Evolutionary conservation across 208 protist species (phyloP).

Genomic region (Trypanosoma congolense): DNA sequence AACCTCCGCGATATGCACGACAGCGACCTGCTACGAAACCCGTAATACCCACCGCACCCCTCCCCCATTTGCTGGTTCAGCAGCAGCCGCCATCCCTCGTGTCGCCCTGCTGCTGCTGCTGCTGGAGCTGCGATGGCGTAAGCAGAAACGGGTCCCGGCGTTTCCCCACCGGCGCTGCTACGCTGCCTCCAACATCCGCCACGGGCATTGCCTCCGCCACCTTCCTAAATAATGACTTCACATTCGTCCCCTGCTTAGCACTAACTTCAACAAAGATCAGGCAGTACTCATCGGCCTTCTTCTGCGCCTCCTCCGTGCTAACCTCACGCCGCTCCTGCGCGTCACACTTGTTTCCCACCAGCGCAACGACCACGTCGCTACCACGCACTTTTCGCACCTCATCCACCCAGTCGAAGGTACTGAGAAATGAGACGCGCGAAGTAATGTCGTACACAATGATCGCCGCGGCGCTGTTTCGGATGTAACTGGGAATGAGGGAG

Average conservation of each 20-base stretch:
- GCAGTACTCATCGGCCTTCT: constrained; percentile 87
- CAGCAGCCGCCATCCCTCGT: constrained; percentile 4
- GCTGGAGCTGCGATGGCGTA: constrained; percentile 23
- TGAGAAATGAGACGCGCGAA: constrained; percentile 90
- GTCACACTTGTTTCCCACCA: constrained; percentile 98
- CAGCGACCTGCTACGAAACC: too few relatives aligned
- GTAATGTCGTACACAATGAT: constrained; percentile 98
- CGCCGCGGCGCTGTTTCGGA: constrained; percentile 95
- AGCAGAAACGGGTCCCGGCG: constrained; percentile 38
- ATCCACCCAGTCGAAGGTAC: constrained; percentile 95
- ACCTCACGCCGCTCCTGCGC: constrained; percentile 53
- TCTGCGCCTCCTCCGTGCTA: constrained; percentile 88
- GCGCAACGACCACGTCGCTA: constrained; percentile 92
- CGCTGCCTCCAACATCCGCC: constrained; percentile 2
- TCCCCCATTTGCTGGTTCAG: too few relatives aligned
- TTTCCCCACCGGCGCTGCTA: constrained; percentile 2
- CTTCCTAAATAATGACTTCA: constrained; percentile 74
- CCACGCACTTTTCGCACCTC: constrained; percentile 95
- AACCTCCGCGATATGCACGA: too few relatives aligned
- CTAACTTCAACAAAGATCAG: constrained; percentile 95
- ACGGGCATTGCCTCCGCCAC: constrained; percentile 52
- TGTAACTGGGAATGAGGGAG: constrained; percentile 92
- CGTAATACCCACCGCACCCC: too few relatives aligned
- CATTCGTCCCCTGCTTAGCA: constrained; percentile 83
- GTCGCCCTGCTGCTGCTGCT: background rate